phyloP scores from a whole-genome alignment of 495 filamentous ascomycete genomes.

The Letharia columbiana region DNA sequence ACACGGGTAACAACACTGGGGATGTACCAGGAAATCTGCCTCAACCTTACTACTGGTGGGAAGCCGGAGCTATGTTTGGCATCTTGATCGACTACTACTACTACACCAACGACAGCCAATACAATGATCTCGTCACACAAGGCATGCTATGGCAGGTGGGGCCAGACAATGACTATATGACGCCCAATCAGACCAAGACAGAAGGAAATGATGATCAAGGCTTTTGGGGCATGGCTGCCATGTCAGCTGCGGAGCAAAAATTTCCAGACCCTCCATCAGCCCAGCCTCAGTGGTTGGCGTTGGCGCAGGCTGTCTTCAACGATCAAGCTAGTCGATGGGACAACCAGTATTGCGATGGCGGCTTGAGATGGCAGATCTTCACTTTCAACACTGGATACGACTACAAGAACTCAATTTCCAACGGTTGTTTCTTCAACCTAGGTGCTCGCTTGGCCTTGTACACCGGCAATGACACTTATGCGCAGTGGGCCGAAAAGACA shows the following conservation, averaged over 20 bases:
- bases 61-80: constrained; percentile 68
- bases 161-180: constrained; percentile 63
- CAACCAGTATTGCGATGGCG: constrained; percentile 54
- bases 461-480: constrained; percentile 70
- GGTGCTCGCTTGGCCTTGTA: constrained; percentile 67
- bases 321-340: constrained; percentile 67
- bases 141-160: constrained; percentile 65
- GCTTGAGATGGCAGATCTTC: constrained; percentile 80
- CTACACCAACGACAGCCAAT: constrained; percentile 66
- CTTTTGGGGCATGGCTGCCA: constrained; percentile 78
- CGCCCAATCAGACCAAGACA: constrained; percentile 67
- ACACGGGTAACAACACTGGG: constrained; percentile 62
- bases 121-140: constrained; percentile 59
- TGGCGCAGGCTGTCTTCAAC: constrained; percentile 79
- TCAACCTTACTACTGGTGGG: constrained; percentile 77
- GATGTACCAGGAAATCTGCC: constrained; percentile 65
- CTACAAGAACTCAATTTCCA: constrained; percentile 76
- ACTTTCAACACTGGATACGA: constrained; percentile 68
- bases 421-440: constrained; percentile 73
- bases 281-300: constrained; percentile 63
- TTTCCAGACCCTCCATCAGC: constrained; percentile 50
- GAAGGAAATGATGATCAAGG: constrained; percentile 79
- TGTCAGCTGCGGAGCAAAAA: constrained; percentile 72
- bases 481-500: constrained; percentile 61
- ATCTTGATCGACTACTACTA: constrained; percentile 76